phyloP scores from a whole-genome alignment of 441 rosid genomes.

The Adansonia rubrostipa region DNA sequence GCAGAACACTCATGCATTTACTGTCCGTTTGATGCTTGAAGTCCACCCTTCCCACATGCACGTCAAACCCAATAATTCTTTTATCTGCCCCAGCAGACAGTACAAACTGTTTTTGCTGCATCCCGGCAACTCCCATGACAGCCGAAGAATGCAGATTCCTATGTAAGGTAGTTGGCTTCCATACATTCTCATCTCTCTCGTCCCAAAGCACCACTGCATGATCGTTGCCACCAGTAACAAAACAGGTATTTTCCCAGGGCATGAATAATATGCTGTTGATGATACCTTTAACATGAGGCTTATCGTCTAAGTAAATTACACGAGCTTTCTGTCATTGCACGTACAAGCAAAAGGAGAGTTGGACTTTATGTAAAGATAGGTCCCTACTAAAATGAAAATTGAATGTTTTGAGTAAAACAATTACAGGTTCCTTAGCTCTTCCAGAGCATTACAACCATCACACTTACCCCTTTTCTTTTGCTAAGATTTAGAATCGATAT shows the following conservation, averaged over 20 bases:
- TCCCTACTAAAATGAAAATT: not conserved
- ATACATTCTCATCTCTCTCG: slow-evolving; percentile 60
- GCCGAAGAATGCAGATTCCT: slow-evolving; percentile 84
- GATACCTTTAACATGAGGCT: slow-evolving; percentile 87
- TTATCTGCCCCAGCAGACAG: slow-evolving; percentile 87
- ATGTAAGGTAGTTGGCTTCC: slow-evolving; percentile 81
- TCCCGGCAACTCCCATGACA: slow-evolving; percentile 93
- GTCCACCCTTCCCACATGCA: slow-evolving; percentile 65
- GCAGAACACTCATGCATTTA: slow-evolving; percentile 92
- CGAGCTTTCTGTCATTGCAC: slow-evolving; percentile 59
- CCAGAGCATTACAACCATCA: slow-evolving; percentile 22
- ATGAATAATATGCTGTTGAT: slow-evolving; percentile 76
- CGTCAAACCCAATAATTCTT: slow-evolving; percentile 79
- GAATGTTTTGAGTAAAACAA: not conserved
- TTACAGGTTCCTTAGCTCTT: slow-evolving; percentile 12
- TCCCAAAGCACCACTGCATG: slow-evolving; percentile 86
- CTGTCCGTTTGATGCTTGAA: slow-evolving; percentile 81
- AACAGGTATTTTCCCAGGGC: slow-evolving; percentile 80
- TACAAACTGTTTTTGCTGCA: slow-evolving; percentile 76
- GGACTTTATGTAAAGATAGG: not conserved
- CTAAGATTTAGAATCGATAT: slow-evolving; percentile 74
- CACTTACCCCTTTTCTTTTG: slow-evolving; percentile 66
- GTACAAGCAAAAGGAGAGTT: slow-evolving; percentile 23
- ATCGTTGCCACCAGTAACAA: slow-evolving; percentile 90
- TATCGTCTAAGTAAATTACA: slow-evolving; percentile 68